Conservation (phyloP, 2,329 filamentous ascomycete species). For the Plenodomus lindquistii region DNA sequence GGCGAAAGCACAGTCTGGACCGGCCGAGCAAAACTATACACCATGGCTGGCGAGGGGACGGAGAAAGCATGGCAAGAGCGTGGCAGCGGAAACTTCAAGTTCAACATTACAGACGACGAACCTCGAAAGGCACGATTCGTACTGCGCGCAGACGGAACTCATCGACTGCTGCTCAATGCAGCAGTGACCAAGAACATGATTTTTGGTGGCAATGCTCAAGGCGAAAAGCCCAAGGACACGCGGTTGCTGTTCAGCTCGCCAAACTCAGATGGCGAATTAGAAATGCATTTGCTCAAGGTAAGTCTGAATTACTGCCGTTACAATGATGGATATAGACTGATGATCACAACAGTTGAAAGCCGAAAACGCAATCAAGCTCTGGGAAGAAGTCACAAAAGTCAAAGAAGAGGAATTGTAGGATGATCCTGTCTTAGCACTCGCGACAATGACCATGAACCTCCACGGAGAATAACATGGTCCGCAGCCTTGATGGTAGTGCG, state of each 20-base stretch:
- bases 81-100: conserved; percentile 79
- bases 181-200: conserved; percentile 77
- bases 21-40: conserved; percentile 82
- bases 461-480: background rate
- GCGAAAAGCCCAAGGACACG: conserved; percentile 70
- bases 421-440: conserved; percentile 7
- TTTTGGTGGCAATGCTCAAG: conserved; percentile 69
- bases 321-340: conserved; percentile 6
- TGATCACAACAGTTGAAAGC: conserved; percentile 18
- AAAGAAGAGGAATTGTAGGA: conserved; percentile 29
- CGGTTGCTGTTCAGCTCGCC: conserved; percentile 66
- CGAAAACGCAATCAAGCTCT: conserved; percentile 28
- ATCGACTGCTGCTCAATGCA: conserved; percentile 85
- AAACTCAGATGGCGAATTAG: conserved; percentile 55
- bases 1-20: conserved; percentile 75
- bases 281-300: conserved; percentile 63
- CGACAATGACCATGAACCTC: background rate
- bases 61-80: conserved; percentile 84
- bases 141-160: conserved; percentile 88
- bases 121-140: conserved; percentile 69
- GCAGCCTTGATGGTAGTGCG: background rate
- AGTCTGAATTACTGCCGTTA: conserved; percentile 13
- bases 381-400: conserved; percentile 27
- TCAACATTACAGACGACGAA: conserved; percentile 60
- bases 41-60: conserved; percentile 62